Base-by-base conservation (phyloP, 768 basidiomycete genomes). In the Boletus rubropictus region DNA sequence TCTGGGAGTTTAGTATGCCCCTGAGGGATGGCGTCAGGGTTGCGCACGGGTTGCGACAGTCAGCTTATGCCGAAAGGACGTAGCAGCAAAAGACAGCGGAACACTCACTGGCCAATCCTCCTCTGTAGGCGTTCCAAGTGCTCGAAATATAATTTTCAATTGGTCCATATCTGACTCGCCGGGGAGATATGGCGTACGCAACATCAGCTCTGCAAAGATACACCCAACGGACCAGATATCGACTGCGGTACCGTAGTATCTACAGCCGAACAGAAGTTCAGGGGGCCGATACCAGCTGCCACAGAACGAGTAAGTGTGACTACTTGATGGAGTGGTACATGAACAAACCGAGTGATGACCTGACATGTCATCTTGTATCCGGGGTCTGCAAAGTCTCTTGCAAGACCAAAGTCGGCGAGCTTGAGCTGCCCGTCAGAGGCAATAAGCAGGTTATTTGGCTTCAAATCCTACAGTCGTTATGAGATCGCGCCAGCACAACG, bases 201-300 rank as follows among this genome's bases (percentile, higher is more conserved):
- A 73, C 87, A 98, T 95, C 42, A 98, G 78, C 64, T 99, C 96
- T 3, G 95, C 91, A 60, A 98, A 95, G 54, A 99, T 99, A 54
- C 93, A 96, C 1, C 95, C 95, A 4, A 96, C 86, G 9, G 94
- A 96, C 95, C 95, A 99, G 27, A 92, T 81, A 65, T 99, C 95
- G 48, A 96, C 92, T 0, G 86, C 86, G 2, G 89, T 83, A 58
- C 90, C 81, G 66, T 99, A 97, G 65, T 89, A 88, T 21, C 94
- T 76, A 44, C 87, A 78, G 31, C 93, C 94, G 53, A 90, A 95
- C 6, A 99, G 73, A 9, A 99, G 78, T 65, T 99, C 95, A 14
- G 96, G 94, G 4, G 95, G 91, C 3, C 96, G 88, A 62, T 99
- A 99, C 96, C 96, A 99, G 55, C 95, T 95, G 35, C n/a, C 21